Conservation (phyloP, 2,329 filamentous ascomycete genomes). For the Pseudocercospora musae region DNA sequence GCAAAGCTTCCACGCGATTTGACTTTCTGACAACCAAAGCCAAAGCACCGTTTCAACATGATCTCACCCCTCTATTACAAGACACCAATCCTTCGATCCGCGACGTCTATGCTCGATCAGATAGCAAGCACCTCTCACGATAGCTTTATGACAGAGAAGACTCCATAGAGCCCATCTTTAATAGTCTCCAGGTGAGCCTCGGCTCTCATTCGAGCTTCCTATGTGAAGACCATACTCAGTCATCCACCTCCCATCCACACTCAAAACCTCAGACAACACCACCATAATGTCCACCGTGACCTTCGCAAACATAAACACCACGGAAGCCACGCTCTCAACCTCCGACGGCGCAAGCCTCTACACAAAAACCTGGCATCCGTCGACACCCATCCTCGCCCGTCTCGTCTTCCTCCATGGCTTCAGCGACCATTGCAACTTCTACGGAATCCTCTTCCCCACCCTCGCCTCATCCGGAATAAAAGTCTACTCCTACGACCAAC, state of each 20-base stretch:
- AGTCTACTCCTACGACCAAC: conserved; percentile 76
- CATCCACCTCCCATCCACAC: not conserved
- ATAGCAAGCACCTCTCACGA: not conserved
- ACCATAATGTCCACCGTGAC: conserved; percentile 7
- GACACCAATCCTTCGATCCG: not conserved
- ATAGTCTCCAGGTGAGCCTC: not conserved
- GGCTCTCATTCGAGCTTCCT: not conserved
- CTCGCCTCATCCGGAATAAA: conserved; percentile 71
- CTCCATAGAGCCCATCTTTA: not conserved
- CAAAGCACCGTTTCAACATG: no score
- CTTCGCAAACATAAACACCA: conserved; percentile 30
- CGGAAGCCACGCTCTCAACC: conserved; percentile 52
- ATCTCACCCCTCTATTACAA: not conserved
- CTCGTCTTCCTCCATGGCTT: conserved; percentile 85
- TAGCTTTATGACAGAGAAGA: not conserved
- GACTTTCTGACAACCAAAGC: not conserved
- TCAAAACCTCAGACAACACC: not conserved
- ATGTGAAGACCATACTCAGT: not conserved
- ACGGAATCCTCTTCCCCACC: conserved; percentile 68
- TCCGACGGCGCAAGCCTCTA: conserved; percentile 56
- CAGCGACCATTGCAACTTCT: conserved; percentile 76
- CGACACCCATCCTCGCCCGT: conserved; percentile 64
- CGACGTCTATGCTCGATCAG: not conserved
- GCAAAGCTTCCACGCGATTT: not conserved
- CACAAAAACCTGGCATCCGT: conserved; percentile 57